A percentile compares a stretch with the other conserved stretches of the same genome.
Conservation (phyloP, 495 filamentous ascomycete genomes). For the Emericellopsis terricola region DNA sequence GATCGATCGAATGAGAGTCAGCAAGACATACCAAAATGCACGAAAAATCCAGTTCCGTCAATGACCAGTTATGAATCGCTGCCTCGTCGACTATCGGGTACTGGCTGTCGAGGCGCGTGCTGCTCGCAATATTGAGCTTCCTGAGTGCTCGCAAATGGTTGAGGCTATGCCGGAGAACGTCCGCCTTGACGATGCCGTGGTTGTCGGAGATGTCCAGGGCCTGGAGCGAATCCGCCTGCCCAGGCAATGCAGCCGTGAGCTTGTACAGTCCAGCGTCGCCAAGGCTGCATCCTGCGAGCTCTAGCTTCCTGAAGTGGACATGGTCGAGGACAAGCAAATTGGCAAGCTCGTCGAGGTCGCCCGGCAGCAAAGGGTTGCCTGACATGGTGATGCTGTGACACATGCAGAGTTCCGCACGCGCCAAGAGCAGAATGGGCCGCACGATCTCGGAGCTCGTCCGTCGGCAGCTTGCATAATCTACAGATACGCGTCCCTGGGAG, state of each 20-base stretch:
- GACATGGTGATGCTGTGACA: constrained; percentile 68
- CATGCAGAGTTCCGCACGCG: constrained; percentile 51
- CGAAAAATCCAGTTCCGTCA: constrained; percentile 51
- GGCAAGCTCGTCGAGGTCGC: constrained; percentile 44
- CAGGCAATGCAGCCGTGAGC: constrained; percentile 37
- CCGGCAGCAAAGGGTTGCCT: constrained; percentile 68
- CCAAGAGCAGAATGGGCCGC: constrained; percentile 62
- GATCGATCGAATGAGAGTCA: background rate
- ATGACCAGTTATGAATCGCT: constrained; percentile 50
- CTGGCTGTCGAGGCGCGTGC: constrained; percentile 33
- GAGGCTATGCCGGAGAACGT: constrained; percentile 7
- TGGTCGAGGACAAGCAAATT: constrained; percentile 13
- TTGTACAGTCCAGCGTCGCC: constrained; percentile 37
- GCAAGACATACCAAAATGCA: constrained; percentile 36
- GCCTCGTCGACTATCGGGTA: constrained; percentile 50
- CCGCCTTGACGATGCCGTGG: constrained; percentile 39
- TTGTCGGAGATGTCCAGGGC: constrained; percentile 62
- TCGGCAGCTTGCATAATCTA: background rate
- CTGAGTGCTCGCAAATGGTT: constrained; percentile 36
- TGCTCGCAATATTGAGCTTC: constrained; percentile 54
- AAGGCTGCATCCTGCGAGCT: constrained; percentile 62
- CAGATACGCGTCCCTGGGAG: background rate
- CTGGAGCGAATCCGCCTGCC: constrained; percentile 58
- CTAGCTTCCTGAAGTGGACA: constrained; percentile 52
- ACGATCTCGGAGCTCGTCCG: constrained; percentile 43